Percentiles rank a stretch among this genome's conserved stretches.
These are phyloP conservation scores for Theileria annulata DNA, from an alignment of 169 alveolate species.

Conservation along the genomic window DNA sequence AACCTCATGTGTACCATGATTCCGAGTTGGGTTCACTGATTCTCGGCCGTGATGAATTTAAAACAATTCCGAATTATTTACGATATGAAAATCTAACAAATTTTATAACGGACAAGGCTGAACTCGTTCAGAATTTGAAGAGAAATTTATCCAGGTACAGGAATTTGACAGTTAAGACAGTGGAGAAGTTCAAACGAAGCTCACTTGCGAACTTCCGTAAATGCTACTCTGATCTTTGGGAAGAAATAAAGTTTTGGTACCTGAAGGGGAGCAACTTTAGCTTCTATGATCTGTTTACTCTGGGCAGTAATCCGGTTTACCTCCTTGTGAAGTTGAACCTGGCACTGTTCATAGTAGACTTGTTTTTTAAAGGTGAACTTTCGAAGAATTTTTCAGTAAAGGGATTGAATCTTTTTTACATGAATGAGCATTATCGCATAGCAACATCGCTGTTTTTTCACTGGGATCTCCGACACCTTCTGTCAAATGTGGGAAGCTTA, in stretches of 20 bases:
- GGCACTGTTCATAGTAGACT: slow-evolving; percentile 1
- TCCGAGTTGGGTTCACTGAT: not conserved
- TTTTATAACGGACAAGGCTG: slow-evolving; percentile 8
- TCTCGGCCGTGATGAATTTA: slow-evolving; percentile 5
- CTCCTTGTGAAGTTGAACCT: slow-evolving; percentile 15
- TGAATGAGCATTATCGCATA: slow-evolving; percentile 52
- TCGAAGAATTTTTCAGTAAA: slow-evolving; percentile 1
- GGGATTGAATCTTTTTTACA: slow-evolving; percentile 27
- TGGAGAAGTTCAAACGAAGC: not conserved
- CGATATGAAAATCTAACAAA: slow-evolving; percentile 9
- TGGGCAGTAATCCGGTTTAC: slow-evolving; percentile 4
- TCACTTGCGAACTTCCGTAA: slow-evolving; percentile 2
- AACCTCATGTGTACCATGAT: slow-evolving; percentile 8
- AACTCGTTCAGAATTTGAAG: slow-evolving; percentile 3
- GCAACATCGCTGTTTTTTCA: slow-evolving; percentile 62
- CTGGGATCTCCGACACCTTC: slow-evolving; percentile 47
- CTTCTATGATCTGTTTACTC: slow-evolving; percentile 19
- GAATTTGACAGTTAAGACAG: not conserved
- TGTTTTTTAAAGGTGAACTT: slow-evolving; percentile 23
- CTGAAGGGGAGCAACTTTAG: slow-evolving; percentile 16
- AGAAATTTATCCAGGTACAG: not conserved
- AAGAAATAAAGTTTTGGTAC: slow-evolving; percentile 15
- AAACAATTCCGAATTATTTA: slow-evolving; percentile 9
- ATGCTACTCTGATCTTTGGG: slow-evolving; percentile 7
- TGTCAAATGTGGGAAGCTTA: slow-evolving; percentile 45